A percentile compares a stretch with the other conserved stretches of the same genome.
These are phyloP conservation scores for Boletus rubroflammeus DNA, from an alignment of 768 basidiomycete genomes.

Conservation along the genomic window DNA sequence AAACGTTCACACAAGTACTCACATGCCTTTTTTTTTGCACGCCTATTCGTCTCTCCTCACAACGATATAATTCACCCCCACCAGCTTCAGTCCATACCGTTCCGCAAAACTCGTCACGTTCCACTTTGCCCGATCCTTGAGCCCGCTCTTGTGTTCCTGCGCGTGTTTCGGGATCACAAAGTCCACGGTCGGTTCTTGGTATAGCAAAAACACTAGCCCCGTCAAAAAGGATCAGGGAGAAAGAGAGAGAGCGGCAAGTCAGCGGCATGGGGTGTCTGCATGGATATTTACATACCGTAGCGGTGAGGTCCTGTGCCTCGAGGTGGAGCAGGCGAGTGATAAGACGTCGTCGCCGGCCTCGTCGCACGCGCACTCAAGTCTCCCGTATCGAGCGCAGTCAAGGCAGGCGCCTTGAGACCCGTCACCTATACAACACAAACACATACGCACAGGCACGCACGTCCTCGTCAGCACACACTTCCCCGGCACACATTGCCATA, in stretches of 20 bases:
- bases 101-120: slow-evolving; percentile 51
- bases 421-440: slow-evolving; percentile 28
- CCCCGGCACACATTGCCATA: not conserved
- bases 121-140: slow-evolving; percentile 51
- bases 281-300: slow-evolving; percentile 41
- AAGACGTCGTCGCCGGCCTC: slow-evolving; percentile 49
- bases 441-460: not conserved
- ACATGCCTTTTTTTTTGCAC: not conserved
- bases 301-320: slow-evolving; percentile 53
- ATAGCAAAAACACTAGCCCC: slow-evolving; percentile 51
- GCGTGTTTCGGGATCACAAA: slow-evolving; percentile 43
- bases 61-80: slow-evolving; percentile 57
- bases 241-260: not conserved
- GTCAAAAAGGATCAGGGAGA: not conserved
- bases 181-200: slow-evolving; percentile 48
- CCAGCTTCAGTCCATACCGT: slow-evolving; percentile 48
- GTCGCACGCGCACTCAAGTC: slow-evolving; percentile 40
- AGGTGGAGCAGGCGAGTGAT: slow-evolving; percentile 53
- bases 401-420: slow-evolving; percentile 36
- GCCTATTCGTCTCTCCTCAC: slow-evolving; percentile 29
- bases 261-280: not conserved
- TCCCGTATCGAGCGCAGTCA: slow-evolving; percentile 29
- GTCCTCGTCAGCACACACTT: not conserved
- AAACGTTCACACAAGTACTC: too few relatives aligned
- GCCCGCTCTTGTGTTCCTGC: slow-evolving; percentile 42